Evolutionary conservation across 805 yeast genomes (phyloP).

Genomic region (Babjeviella inositovora): DNA sequence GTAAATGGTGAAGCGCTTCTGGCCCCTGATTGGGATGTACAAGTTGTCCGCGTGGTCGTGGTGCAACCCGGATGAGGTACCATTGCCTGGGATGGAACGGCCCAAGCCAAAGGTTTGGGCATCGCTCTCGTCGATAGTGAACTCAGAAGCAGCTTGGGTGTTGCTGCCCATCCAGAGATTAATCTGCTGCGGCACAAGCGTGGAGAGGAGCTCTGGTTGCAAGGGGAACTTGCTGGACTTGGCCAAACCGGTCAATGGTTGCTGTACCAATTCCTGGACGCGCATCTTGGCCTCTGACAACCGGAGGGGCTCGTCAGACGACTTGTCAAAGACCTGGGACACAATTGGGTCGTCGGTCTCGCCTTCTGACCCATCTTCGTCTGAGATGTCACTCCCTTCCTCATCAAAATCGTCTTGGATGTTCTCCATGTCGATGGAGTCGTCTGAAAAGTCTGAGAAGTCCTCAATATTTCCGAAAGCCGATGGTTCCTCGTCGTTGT

Average conservation of each 20-base stretch:
- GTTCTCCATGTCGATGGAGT: conserved; percentile 23
- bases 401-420: conserved; percentile 35
- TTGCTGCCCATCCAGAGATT: conserved; percentile 57
- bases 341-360: conserved; percentile 7
- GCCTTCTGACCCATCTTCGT: conserved; percentile 10
- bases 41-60: conserved; percentile 74
- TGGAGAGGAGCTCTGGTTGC: conserved; percentile 20
- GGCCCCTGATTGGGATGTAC: conserved; percentile 43
- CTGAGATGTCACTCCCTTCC: conserved; percentile 1
- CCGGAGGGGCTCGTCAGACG: conserved; percentile 8
- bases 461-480: conserved; percentile 6
- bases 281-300: conserved; percentile 19
- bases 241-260: conserved; percentile 36
- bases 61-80: conserved; percentile 59
- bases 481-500: conserved; percentile 6
- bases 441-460: conserved; percentile 13
- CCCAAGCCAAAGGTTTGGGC: conserved; percentile 23
- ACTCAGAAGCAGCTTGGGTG: conserved; percentile 4
- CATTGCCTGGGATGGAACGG: conserved; percentile 36
- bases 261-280: conserved; percentile 35
- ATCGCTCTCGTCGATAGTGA: too few species aligned
- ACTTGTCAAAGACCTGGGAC: conserved; percentile 4
- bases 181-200: conserved; percentile 49
- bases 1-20: conserved; percentile 50
- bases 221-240: conserved; percentile 12